Evolutionary conservation across 1,284 basidiomycete species (phyloP).

Genomic region (Vanrija humicola): DNA sequence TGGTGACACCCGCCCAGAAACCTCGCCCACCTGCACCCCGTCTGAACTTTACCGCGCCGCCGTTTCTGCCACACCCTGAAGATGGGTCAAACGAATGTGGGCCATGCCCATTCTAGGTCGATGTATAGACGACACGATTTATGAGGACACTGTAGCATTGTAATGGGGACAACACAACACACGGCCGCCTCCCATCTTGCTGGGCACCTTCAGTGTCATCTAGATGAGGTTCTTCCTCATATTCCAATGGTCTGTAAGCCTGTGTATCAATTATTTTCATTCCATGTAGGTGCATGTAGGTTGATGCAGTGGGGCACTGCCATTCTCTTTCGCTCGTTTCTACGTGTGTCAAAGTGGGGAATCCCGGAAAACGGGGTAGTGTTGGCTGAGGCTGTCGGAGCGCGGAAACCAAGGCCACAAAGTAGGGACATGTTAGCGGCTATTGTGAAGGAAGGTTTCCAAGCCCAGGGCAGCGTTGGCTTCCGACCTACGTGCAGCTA

Average conservation of each 20-base stretch:
- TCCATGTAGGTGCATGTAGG: neutral
- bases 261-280: no score
- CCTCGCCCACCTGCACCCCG: neutral
- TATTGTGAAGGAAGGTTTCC: no score
- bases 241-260: neutral
- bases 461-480: no score
- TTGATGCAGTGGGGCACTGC: neutral
- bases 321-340: neutral
- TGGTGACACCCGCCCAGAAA: no score
- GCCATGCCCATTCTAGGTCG: neutral
- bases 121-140: neutral
- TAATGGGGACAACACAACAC: neutral
- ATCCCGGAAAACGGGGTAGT: neutral
- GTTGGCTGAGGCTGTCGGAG: neutral
- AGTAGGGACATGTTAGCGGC: no score
- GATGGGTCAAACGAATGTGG: neutral
- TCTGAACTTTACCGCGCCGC: neutral
- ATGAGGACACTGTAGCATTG: slow-evolving; percentile 3
- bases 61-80: neutral
- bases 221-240: slow-evolving; percentile 24
- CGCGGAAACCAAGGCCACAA: neutral
- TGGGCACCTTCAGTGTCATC: neutral
- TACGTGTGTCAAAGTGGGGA: neutral
- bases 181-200: slow-evolving; percentile 4
- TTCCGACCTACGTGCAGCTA: no score